Percentiles rank a stretch among this genome's conserved stretches.
Evolutionary conservation across 169 alveolate genomes (phyloP).

Genomic region (Theileria sp.): DNA sequence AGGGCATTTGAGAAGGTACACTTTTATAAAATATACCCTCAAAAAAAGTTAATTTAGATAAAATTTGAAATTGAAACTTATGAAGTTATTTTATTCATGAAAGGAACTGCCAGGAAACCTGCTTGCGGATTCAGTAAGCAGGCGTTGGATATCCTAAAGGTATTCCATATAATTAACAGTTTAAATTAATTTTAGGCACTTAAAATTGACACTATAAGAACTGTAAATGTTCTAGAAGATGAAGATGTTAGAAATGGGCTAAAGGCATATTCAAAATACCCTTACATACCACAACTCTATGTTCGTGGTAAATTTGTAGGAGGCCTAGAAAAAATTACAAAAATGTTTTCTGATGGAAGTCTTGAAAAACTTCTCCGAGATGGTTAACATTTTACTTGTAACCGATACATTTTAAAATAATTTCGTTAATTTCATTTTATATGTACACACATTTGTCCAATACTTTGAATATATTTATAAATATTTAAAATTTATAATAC

Average conservation of each 20-base stretch:
- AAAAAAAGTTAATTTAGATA: constrained; percentile 17
- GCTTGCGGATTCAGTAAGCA: constrained; percentile 76
- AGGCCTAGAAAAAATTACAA: constrained; percentile 86
- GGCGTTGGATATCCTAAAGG: constrained; percentile 76
- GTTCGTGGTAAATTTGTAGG: constrained; percentile 85
- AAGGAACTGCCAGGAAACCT: constrained; percentile 81
- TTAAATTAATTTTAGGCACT: constrained; percentile 23
- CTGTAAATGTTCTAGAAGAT: constrained; percentile 84
- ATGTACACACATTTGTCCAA: not conserved
- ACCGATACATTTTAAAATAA: not conserved
- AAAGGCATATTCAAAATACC: constrained; percentile 87
- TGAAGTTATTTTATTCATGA: constrained; percentile 76
- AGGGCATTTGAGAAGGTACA: constrained; percentile 44
- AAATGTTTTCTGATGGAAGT: constrained; percentile 84
- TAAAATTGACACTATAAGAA: constrained; percentile 70
- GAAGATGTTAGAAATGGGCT: constrained; percentile 80
- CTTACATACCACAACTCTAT: constrained; percentile 88
- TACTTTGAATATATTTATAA: not conserved
- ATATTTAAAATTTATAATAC: not conserved
- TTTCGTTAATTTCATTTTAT: not conserved
- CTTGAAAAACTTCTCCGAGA: constrained; percentile 70
- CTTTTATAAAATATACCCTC: not conserved
- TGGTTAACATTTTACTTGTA: not conserved
- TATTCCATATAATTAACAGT: not conserved
- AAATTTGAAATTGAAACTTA: constrained; percentile 64